phyloP scores from a whole-genome alignment of 1,284 basidiomycete genomes.

The Veloporphyrellus conicus region DNA sequence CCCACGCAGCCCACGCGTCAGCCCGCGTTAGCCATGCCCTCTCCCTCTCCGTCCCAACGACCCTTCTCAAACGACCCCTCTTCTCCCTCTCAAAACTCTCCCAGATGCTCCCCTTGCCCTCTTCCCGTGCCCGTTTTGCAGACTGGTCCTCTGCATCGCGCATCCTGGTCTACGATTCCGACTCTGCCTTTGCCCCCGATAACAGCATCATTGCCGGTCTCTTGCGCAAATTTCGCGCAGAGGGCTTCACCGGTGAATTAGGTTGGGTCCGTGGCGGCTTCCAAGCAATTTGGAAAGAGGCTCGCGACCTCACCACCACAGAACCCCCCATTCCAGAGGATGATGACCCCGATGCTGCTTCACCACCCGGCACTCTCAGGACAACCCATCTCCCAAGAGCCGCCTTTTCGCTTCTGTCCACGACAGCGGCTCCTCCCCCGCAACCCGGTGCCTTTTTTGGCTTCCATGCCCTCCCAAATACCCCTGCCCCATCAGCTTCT shows the following conservation, averaged over 20 bases:
- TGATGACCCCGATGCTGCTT: slow-evolving; percentile 42
- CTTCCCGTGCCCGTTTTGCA: slow-evolving; percentile 57
- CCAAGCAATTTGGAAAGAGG: slow-evolving; percentile 59
- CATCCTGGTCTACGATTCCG: slow-evolving; percentile 82
- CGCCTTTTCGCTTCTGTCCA: slow-evolving; percentile 61
- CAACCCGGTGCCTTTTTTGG: slow-evolving; percentile 10
- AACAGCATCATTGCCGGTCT: slow-evolving; percentile 73
- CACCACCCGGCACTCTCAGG: slow-evolving; percentile 41
- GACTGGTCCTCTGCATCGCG: slow-evolving; percentile 51
- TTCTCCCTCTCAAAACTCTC: slow-evolving; percentile 74
- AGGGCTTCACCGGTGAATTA: slow-evolving; percentile 63
- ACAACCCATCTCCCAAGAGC: slow-evolving; percentile 59
- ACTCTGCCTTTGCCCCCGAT: slow-evolving; percentile 56
- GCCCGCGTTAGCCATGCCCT: slow-evolving; percentile 72
- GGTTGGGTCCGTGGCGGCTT: slow-evolving; percentile 81
- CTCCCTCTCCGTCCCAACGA: slow-evolving; percentile 89
- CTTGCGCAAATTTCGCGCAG: slow-evolving; percentile 78
- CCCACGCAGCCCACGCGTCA: slow-evolving; percentile 67
- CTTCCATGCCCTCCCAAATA: slow-evolving; percentile 19
- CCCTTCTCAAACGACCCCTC: slow-evolving; percentile 83
- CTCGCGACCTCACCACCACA: slow-evolving; percentile 49
- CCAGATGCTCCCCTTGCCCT: slow-evolving; percentile 66
- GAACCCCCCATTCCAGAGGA: slow-evolving; percentile 45
- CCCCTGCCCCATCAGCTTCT: slow-evolving; percentile 17
- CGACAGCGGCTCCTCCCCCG: slow-evolving; percentile 29